These are phyloP conservation scores for Suhomyces atakaporum DNA, from an alignment of 1,139 yeast genomes.

Conservation along the genomic window DNA sequence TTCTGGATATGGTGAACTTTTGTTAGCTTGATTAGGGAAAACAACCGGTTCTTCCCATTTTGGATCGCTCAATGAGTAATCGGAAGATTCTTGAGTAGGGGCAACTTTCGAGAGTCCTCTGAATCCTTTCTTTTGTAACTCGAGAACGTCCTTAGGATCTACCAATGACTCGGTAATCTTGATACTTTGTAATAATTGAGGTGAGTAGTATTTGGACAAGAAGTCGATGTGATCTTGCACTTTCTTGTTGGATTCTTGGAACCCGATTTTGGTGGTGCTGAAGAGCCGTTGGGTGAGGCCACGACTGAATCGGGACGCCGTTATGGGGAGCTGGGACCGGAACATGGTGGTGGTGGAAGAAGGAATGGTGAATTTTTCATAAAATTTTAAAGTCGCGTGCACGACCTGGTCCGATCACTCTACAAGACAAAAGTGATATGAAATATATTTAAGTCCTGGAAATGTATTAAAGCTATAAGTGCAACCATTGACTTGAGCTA, in stretches of 20 bases:
- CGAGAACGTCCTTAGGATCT: slow-evolving; percentile 53
- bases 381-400: slow-evolving; percentile 10
- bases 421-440: not conserved
- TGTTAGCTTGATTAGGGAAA: slow-evolving; percentile 47
- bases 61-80: slow-evolving; percentile 42
- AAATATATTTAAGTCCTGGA: not conserved
- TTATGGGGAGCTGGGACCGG: slow-evolving; percentile 10
- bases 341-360: slow-evolving; percentile 8
- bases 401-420: slow-evolving; percentile 1
- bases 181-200: slow-evolving; percentile 76
- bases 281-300: slow-evolving; percentile 11
- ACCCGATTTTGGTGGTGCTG: slow-evolving; percentile 5
- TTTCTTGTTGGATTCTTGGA: slow-evolving; percentile 17
- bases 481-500: too few relatives aligned
- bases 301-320: slow-evolving; percentile 9
- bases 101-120: slow-evolving; percentile 35
- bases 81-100: slow-evolving; percentile 29
- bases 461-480: not conserved
- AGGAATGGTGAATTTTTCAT: slow-evolving; percentile 9
- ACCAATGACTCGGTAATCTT: slow-evolving; percentile 76
- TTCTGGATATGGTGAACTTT: slow-evolving; percentile 43
- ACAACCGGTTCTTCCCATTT: slow-evolving; percentile 49
- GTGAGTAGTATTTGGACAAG: slow-evolving; percentile 71
- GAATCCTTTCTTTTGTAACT: slow-evolving; percentile 35
- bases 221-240: slow-evolving; percentile 54